phyloP scores from a whole-genome alignment of 345 rosid species.

The Populus nigra region DNA sequence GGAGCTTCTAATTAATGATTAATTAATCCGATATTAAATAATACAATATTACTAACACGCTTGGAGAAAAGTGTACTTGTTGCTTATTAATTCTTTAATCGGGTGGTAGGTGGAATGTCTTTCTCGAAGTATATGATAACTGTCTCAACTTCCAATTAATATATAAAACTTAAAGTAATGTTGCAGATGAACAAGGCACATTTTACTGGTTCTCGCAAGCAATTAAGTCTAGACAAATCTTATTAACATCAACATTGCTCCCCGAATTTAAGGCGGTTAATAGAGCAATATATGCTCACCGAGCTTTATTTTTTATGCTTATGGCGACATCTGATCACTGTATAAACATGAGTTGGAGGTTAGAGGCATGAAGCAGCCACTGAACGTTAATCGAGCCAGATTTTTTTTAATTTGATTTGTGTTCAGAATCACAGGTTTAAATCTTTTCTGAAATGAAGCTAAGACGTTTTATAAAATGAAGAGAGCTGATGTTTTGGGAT shows the following conservation, averaged over 20 bases:
- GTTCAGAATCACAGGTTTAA: background rate
- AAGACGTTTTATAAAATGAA: too few species aligned
- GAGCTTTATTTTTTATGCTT: background rate
- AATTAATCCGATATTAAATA: background rate
- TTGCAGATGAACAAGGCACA: background rate
- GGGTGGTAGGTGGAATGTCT: constrained; percentile 12
- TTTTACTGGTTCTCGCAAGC: background rate
- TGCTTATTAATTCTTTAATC: background rate
- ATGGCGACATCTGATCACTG: background rate
- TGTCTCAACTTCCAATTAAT: constrained; percentile 13
- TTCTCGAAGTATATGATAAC: constrained; percentile 1
- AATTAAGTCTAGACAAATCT: background rate
- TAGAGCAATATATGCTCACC: constrained; percentile 1
- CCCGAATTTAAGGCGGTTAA: constrained; percentile 2
- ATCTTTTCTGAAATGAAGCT: too few species aligned
- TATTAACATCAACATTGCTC: background rate
- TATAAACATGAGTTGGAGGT: background rate
- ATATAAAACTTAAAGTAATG: background rate
- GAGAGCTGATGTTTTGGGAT: background rate
- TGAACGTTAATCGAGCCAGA: background rate
- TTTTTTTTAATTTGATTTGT: background rate
- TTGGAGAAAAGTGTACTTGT: background rate
- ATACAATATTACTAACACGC: background rate
- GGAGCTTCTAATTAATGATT: background rate
- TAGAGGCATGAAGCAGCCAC: background rate